A percentile compares a stretch with the other conserved stretches of the same genome.
These are phyloP conservation scores for Biscogniauxia marginata DNA, from an alignment of 2,329 filamentous ascomycete species.

Conservation along the genomic window DNA sequence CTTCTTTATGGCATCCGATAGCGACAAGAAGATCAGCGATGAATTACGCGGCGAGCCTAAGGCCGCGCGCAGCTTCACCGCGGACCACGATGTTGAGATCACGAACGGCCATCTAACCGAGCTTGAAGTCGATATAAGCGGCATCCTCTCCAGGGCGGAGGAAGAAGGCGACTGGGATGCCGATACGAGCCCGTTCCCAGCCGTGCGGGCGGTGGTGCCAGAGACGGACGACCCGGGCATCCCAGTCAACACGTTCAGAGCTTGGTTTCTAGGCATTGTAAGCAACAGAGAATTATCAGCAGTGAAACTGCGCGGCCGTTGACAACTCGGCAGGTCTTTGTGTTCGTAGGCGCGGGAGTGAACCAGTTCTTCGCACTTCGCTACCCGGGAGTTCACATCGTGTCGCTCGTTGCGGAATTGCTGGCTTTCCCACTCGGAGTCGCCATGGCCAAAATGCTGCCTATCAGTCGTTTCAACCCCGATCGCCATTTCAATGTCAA, in stretches of 20 bases:
- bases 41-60: slow-evolving; percentile 10
- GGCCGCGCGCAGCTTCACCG: slow-evolving; percentile 9
- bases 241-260: slow-evolving; percentile 44
- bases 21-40: slow-evolving; percentile 8
- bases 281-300: slow-evolving; percentile 11
- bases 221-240: slow-evolving; percentile 34
- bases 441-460: slow-evolving; percentile 38
- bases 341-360: slow-evolving; percentile 44
- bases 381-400: slow-evolving; percentile 45
- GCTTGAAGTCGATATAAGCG: slow-evolving; percentile 32
- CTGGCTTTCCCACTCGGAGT: slow-evolving; percentile 43
- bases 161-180: slow-evolving; percentile 33
- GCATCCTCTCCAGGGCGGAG: slow-evolving; percentile 26
- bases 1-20: not conserved
- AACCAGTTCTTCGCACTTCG: slow-evolving; percentile 47
- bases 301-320: not conserved
- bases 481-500: slow-evolving; percentile 46
- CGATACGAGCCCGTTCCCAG: slow-evolving; percentile 32
- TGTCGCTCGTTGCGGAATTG: slow-evolving; percentile 44
- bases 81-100: slow-evolving; percentile 19
- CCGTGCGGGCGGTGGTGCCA: slow-evolving; percentile 33
- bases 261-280: slow-evolving; percentile 44
- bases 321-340: slow-evolving; percentile 35
- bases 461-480: slow-evolving; percentile 39
- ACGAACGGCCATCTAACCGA: slow-evolving; percentile 30